phyloP scores from a whole-genome alignment of 2,329 filamentous ascomycete genomes.

The Lachnellula hyalina region DNA sequence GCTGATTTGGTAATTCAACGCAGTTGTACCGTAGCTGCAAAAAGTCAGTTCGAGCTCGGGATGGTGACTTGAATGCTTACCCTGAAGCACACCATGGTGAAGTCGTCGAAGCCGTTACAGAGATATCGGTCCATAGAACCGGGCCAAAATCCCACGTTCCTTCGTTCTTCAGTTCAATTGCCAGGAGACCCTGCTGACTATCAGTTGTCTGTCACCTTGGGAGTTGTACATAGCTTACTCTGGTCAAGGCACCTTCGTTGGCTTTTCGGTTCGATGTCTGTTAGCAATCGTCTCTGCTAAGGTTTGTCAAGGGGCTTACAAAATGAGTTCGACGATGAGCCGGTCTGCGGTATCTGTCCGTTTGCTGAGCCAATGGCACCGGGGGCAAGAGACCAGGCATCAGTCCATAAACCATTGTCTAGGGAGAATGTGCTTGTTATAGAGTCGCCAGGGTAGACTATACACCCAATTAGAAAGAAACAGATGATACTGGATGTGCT shows the following conservation, averaged over 20 bases:
- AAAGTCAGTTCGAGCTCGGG: background rate
- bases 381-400: constrained; percentile 16
- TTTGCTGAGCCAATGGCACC: constrained; percentile 11
- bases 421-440: constrained; percentile 19
- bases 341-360: constrained; percentile 12
- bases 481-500: background rate
- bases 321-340: constrained; percentile 16
- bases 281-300: background rate
- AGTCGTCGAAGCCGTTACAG: constrained; percentile 15
- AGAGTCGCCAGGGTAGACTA: constrained; percentile 19
- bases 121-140: constrained; percentile 15
- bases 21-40: constrained; percentile 5
- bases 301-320: background rate
- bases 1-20: constrained; percentile 6
- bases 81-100: constrained; percentile 6
- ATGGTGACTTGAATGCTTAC: background rate
- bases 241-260: constrained; percentile 6
- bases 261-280: constrained; percentile 1
- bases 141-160: constrained; percentile 21
- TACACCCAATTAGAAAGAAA: background rate
- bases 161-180: constrained; percentile 13
- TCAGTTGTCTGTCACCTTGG: background rate
- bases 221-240: background rate
- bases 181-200: constrained; percentile 11
- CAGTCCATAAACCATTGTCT: constrained; percentile 16